Percentiles rank a stretch among this genome's conserved stretches.
These are phyloP conservation scores for Tricholoma furcatifolium DNA, from an alignment of 768 basidiomycete genomes.

Conservation along the genomic window DNA sequence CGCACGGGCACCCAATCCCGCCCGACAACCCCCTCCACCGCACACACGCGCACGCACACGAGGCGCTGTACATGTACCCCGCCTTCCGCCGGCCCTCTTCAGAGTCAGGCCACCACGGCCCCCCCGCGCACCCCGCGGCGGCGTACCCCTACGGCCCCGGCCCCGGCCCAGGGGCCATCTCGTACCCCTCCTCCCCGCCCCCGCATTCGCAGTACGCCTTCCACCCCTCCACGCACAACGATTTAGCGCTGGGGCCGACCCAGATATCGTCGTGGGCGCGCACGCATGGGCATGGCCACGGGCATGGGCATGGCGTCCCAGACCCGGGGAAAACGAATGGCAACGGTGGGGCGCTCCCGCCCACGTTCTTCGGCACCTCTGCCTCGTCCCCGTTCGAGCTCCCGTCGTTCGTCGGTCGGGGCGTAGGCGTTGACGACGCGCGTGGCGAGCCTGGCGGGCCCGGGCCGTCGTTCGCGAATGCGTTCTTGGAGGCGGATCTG, in stretches of 20 bases:
- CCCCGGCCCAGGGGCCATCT: neutral
- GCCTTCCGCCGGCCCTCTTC: neutral
- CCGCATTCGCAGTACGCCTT: neutral
- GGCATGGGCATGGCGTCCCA: neutral
- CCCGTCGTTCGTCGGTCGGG: neutral
- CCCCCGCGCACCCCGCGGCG: neutral
- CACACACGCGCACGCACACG: conserved; percentile 4
- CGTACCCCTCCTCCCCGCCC: conserved; percentile 8
- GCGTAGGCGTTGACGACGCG: neutral
- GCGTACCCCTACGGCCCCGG: neutral
- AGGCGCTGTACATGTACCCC: conserved; percentile 8
- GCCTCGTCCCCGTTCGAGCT: conserved; percentile 1
- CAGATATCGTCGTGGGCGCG: conserved; percentile 7
- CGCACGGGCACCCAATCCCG: neutral
- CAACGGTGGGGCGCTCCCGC: neutral
- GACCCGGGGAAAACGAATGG: neutral
- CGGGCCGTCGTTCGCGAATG: conserved; percentile 25
- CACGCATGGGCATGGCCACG: neutral
- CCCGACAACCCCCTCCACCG: conserved; percentile 7
- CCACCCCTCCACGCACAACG: conserved; percentile 1
- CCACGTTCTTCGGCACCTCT: conserved; percentile 2
- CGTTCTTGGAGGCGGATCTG: conserved; percentile 29
- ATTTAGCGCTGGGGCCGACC: neutral
- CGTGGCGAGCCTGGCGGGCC: conserved; percentile 3
- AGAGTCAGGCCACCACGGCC: neutral